These are phyloP conservation scores for Plasmodium knowlesi DNA, from an alignment of 169 alveolate genomes.

Conservation along the genomic window DNA sequence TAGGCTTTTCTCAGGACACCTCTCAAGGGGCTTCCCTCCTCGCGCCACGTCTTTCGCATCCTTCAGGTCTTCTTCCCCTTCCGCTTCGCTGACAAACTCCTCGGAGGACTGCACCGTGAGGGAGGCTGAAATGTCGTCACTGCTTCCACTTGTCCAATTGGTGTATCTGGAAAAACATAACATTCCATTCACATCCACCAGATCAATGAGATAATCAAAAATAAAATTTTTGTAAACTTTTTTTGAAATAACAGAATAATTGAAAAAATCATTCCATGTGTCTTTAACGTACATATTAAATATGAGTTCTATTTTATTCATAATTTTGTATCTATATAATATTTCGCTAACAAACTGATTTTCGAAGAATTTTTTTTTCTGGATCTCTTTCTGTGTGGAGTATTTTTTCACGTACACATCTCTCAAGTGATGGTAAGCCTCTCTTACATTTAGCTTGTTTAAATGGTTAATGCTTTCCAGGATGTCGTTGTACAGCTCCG, in stretches of 20 bases:
- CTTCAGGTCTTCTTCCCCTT: not conserved
- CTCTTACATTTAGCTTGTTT: constrained; percentile 12
- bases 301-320: constrained; percentile 39
- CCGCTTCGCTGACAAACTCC: not conserved
- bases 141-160: not conserved
- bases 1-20: not conserved
- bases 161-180: not conserved
- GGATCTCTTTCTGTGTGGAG: not conserved
- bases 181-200: constrained; percentile 44
- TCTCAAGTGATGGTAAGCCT: constrained; percentile 18
- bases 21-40: not conserved
- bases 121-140: not conserved
- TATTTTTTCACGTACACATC: constrained; percentile 25
- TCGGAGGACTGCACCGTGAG: not conserved
- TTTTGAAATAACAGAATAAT: constrained; percentile 30
- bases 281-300: constrained; percentile 16
- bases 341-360: constrained; percentile 56
- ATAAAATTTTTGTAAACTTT: constrained; percentile 1
- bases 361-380: constrained; percentile 14
- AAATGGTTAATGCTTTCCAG: constrained; percentile 36
- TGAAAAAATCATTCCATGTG: not conserved
- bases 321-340: constrained; percentile 60
- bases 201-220: constrained; percentile 41
- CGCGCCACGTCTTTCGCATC: not conserved
- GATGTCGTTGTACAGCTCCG: constrained; percentile 40